Base-by-base conservation (phyloP, 2,329 filamentous ascomycete genomes). In the Neospermospora avenae region DNA sequence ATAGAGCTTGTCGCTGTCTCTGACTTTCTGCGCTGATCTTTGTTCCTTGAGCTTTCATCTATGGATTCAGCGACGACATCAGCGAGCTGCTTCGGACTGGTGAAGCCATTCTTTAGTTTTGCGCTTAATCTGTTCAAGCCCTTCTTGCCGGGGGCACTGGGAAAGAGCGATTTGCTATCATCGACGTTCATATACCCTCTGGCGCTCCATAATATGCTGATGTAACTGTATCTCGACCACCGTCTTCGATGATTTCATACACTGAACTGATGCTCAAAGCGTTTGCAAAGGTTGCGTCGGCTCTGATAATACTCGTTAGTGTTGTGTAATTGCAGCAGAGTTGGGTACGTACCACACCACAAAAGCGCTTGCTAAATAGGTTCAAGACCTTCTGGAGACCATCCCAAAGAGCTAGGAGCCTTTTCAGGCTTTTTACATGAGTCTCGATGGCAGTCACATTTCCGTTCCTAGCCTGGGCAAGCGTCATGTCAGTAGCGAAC, bases 201-300 rank as follows among this genome's bases (percentile, higher is more conserved):
- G 20, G 24, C 28, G 25, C 42, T 16, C 18, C 48, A 39, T 28
- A 24, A 34, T 18, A 45, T 31, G 25, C 35, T 42, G 28, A 35
- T 20, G n/a, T n/a, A 3, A 18, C n/a, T 16, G 7, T 18, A 8
- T 11, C 4, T 8, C 22, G 34, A 8, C 45, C 35, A 25, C 45
- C 39, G 28, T 4, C 49, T 1, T 60, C 49, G 53, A 42, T 25
- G 11, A 44, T 22, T n/a, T 39, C n/a, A 28, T 61, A 63, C 4
- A 58, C 2, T 10, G 60, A 59, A 20, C 55, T 34, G 22, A 10
- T 56, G 35, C 60, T 58, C 13, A 65, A 34, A 28, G 58, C 56
- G 39, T 61, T 65, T 8, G 63, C 60, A 37, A 58, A 65, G 11
- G 60, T 63, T 3, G 63, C 37, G 49, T 65, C 63, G 14, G 63